Percentiles rank a stretch among this genome's conserved stretches.
These are phyloP conservation scores for Ceriops decandra DNA, from an alignment of 345 rosid genomes.

Conservation along the genomic window DNA sequence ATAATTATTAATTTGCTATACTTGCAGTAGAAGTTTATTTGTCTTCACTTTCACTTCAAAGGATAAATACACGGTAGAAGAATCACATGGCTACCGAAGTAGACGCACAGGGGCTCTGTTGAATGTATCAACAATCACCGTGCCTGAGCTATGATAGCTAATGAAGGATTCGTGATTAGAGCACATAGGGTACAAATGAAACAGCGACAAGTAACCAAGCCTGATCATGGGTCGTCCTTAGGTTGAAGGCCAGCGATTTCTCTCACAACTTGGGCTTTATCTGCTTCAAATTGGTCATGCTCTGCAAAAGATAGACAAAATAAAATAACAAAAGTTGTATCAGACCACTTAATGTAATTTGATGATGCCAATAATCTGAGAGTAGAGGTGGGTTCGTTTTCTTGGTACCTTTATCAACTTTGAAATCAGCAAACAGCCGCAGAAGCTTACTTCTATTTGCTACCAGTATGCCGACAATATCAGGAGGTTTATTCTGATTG, in stretches of 20 bases:
- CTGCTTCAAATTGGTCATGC: conserved; percentile 91
- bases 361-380: background rate
- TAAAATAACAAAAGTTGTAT: background rate
- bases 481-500: conserved; percentile 50
- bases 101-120: no score
- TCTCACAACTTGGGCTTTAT: conserved; percentile 83
- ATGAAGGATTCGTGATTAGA: background rate
- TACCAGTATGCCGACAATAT: conserved; percentile 35
- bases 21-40: no score
- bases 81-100: no score
- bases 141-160: background rate
- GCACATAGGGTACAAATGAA: background rate
- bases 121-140: background rate
- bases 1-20: no score
- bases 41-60: no score
- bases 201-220: conserved; percentile 1
- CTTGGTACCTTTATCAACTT: conserved; percentile 41
- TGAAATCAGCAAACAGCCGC: conserved; percentile 43
- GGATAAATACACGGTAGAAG: no score
- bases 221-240: conserved; percentile 13
- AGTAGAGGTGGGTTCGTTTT: background rate
- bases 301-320: conserved; percentile 41
- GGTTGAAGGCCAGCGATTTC: conserved; percentile 77
- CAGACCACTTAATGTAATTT: no score
- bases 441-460: conserved; percentile 52